These are phyloP conservation scores for Bassia scoparia DNA, from an alignment of 148 eudicot genomes.

Conservation along the genomic window DNA sequence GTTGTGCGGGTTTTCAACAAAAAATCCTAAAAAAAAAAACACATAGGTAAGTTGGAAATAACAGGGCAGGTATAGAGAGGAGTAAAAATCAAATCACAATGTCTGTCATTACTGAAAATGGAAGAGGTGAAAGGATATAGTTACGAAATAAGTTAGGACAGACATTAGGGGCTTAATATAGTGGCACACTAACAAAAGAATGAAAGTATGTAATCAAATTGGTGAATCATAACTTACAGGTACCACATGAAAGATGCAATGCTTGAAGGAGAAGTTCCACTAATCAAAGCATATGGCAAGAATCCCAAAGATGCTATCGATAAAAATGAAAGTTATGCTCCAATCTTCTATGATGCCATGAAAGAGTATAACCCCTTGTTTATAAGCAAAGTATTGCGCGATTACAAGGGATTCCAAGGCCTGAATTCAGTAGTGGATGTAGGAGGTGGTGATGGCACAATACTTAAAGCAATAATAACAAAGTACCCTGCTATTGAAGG, in stretches of 20 bases:
- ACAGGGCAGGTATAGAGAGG: too few relatives aligned
- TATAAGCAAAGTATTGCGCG: constrained; percentile 28
- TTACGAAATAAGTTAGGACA: too few relatives aligned
- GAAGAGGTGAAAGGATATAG: too few relatives aligned
- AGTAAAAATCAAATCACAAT: too few relatives aligned
- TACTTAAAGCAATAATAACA: constrained; percentile 32
- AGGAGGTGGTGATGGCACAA: constrained; percentile 40
- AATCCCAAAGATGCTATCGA: constrained; percentile 21
- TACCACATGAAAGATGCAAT: constrained; percentile 35
- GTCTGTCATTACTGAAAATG: too few relatives aligned
- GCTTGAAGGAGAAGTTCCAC: constrained; percentile 33
- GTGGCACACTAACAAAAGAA: too few relatives aligned
- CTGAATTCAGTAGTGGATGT: constrained; percentile 36
- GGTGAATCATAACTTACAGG: constrained; percentile 1
- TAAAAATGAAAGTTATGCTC: constrained; percentile 19
- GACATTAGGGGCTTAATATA: too few relatives aligned
- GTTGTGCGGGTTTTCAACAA: too few relatives aligned
- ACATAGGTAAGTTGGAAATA: too few relatives aligned
- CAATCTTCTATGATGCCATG: constrained; percentile 27
- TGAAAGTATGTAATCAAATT: too few relatives aligned
- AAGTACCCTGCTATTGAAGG: constrained; percentile 40
- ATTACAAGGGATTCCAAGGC: constrained; percentile 43
- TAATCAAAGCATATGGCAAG: constrained; percentile 35
- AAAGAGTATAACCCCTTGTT: constrained; percentile 8
- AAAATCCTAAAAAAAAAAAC: too few relatives aligned